These are phyloP conservation scores for Rosa rugosa DNA, from an alignment of 306 rosid species.

Conservation along the genomic window DNA sequence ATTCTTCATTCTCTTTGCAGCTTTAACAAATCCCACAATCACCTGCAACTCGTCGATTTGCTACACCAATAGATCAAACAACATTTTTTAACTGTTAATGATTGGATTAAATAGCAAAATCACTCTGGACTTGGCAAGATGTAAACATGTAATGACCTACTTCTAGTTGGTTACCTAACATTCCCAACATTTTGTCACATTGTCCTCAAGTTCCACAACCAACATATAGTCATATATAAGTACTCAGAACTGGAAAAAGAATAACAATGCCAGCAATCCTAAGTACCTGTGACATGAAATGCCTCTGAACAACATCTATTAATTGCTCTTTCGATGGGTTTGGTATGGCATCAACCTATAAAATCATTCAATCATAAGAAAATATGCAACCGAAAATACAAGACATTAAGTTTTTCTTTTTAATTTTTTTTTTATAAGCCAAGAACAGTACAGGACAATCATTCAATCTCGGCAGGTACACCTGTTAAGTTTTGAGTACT, in stretches of 20 bases:
- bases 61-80: conserved; percentile 40
- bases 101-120: background rate
- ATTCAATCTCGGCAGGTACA: background rate
- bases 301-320: conserved; percentile 93
- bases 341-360: conserved; percentile 81
- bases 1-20: conserved; percentile 88
- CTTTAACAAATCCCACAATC: conserved; percentile 85
- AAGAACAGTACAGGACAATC: too few relatives aligned
- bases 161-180: background rate
- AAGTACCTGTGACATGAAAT: conserved; percentile 96
- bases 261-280: background rate
- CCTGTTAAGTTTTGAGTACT: conserved; percentile 15
- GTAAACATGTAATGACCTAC: background rate
- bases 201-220: background rate
- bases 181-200: background rate
- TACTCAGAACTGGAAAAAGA: background rate
- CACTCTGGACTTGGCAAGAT: background rate
- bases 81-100: conserved; percentile 12
- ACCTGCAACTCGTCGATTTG: conserved; percentile 99
- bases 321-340: conserved; percentile 96
- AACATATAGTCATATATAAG: background rate
- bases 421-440: too few relatives aligned
- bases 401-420: background rate
- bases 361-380: conserved; percentile 15
- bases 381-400: conserved; percentile 2